Base-by-base conservation (phyloP, 179 eudicot genomes). In the Vitellaria paradoxa region DNA sequence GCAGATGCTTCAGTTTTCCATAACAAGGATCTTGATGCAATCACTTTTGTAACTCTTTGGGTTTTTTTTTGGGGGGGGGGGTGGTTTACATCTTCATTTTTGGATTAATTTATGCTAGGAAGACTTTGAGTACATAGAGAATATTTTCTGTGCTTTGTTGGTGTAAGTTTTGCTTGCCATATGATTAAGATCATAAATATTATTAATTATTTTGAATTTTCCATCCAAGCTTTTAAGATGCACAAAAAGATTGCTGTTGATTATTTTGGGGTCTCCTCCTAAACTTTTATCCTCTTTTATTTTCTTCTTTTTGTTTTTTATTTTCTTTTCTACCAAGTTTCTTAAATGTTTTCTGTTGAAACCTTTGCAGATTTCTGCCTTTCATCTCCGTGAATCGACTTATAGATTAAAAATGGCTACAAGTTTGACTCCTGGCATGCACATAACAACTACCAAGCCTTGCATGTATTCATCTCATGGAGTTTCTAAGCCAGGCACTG, bases 321-420 rank as follows among this genome's bases (percentile, higher is more conserved):
- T 70, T 68, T 68, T 7, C 56, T 47, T 53, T 47, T 62, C 30
- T 37, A 46, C 7, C 10, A 26, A 6, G 12, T 47, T 52, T 10
- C 49, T 37, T 66, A 12, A 63, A 14, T 57, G 42, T 21, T 79
- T 46, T 42, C 20, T 77, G n/a, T 46, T 45, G 37, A 45, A 49
- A 52, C 10, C 26, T 55, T 17, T 76, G 77, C 80, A 79, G 75
- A 70, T 79, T 63, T 76, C 40, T 47, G 17, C 9, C 11, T 40
- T 74, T 21, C 50, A 9, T 64, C 49, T 76, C 17, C 15, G 40
- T 45, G 55, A 69, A 46, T 66, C 72, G 57, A 72, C 57, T 70
- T 77, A 61, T 67, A 30, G 1, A 30, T 76, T 75, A 73, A 75
- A 80, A 72, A 93, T 91, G 98, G 98, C 94, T 37, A 84, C 92